These are phyloP conservation scores for Xylona heveae DNA, from an alignment of 495 filamentous ascomycete species.

Conservation along the genomic window DNA sequence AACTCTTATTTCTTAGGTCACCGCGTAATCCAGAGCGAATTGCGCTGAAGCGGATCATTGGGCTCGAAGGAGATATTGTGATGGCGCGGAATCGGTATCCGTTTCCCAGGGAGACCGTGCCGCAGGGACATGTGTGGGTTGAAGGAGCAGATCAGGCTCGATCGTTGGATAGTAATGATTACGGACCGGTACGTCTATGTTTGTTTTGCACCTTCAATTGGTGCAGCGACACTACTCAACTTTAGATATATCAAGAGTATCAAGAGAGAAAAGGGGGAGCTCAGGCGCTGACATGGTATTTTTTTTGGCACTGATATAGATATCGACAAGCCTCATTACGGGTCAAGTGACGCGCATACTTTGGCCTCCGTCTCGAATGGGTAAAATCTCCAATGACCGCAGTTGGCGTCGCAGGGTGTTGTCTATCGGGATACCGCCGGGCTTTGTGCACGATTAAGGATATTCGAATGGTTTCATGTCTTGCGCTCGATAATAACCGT, in stretches of 20 bases:
- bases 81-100: conserved; percentile 38
- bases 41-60: conserved; percentile 49
- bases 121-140: conserved; percentile 56
- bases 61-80: conserved; percentile 45
- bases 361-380: no score
- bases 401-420: no score
- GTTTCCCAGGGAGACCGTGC: conserved; percentile 30
- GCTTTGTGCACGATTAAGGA: no score
- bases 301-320: conserved; percentile 8
- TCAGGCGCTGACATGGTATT: neutral
- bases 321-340: conserved; percentile 35
- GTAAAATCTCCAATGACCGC: no score
- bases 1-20: conserved; percentile 22
- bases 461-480: no score
- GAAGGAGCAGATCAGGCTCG: conserved; percentile 46
- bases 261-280: no score
- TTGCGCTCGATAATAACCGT: no score
- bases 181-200: conserved; percentile 37
- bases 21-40: conserved; percentile 36
- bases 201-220: no score
- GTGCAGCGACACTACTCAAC: no score
- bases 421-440: no score
- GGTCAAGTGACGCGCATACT: conserved; percentile 41
- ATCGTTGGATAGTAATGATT: conserved; percentile 52
- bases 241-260: no score